Evolutionary conservation across 495 filamentous ascomycete genomes (phyloP), one percentile per base, ranked within the genome.

Genomic region (Penicillium arizonense): DNA sequence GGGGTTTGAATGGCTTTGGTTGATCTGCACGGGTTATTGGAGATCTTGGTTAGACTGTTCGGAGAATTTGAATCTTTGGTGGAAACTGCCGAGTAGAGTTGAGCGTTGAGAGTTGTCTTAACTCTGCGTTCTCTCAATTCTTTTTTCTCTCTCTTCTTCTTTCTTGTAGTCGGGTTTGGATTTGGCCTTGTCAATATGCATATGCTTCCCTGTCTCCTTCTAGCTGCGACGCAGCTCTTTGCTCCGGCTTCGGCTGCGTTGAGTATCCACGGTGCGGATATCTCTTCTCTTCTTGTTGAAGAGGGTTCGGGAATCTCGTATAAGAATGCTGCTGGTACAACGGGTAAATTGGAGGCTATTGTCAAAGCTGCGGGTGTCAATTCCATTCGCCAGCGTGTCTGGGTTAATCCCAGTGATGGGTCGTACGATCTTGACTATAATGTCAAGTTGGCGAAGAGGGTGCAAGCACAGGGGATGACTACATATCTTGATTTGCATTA

Each of bases 401-500:
- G 86, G 87, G 87, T 90, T 34, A 87, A 85, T 53, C 86, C 86
- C 0, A 67, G 74, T 9, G 77, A 83, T 52, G 84, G 86, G 23
- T 72, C 75, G 44, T 90, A 89, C 62, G 79, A 86, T 59, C 64
- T 89, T 11, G 80, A 77, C 35, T 90, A 92, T 67, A 88, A 87
- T 56, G 48, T 91, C 57, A 64, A 80, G 50, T 75, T 91, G 12
- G 88, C 82, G 12, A 71, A 77, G 61, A 73, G 88, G 40, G 82
- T 84, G 12, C 79, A 84, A 56, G 79, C 76, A n/a, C 82, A 77
- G 5, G 86, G 87, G 0, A 69, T 89, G 47, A 71, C 68, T 0
- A 76, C 89, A 11, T 88, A 87, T 56, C 67, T 91, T 45, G 83
- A 91, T 64, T 69, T 91, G 50, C 86, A 90, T 68, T 83, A 82